Evolutionary conservation across 1,139 yeast species (phyloP), one percentile per base, ranked within the genome.

Genomic region (Saccharomycopsis crataegensis): DNA sequence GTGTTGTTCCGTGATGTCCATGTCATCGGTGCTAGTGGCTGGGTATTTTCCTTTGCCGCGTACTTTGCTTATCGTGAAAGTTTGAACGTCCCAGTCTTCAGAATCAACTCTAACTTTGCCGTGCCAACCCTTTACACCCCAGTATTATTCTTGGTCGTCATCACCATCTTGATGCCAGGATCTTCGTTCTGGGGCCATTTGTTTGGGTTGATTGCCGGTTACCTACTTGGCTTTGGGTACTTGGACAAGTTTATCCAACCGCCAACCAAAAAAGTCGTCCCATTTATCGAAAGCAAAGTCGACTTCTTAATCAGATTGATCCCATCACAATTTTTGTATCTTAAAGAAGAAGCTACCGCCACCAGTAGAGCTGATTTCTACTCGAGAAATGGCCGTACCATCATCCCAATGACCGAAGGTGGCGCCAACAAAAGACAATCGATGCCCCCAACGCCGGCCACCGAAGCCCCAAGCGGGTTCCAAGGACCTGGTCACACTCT

Each of bases 171-270:
- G 36, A 65, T 77, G 56, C 80, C 89, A 1, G 74, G 76, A 9
- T 74, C 91, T 9, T 83, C 93, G 52, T 82, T 89, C 60, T 70
- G 83, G 61, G 96, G 96, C 31, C 96, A 90, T 66, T 67, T 70
- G 46, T 74, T 74, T 48, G 88, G 77, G 22, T 69, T 77, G 60
- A 64, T 65, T 45, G 76, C 73, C 49, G 90, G 90, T 11, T 78
- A 74, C 62, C 68, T 70, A 32, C 67, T 86, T 63, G 86, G 79
- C 2, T 68, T 74, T 62, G 93, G 85, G 11, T 67, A 74, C 56
- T 69, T 89, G 56, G 73, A 73, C 46, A 65, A 73, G 46, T 69
- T 84, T 63, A 77, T 73, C 31, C 73, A 77, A 59, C 88, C 90
- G 2, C 93, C 96, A 8, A 78, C 84, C 57, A 70, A 70, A 6